Conservation (phyloP, 2,329 filamentous ascomycete species). For the Penicillium sp. region DNA sequence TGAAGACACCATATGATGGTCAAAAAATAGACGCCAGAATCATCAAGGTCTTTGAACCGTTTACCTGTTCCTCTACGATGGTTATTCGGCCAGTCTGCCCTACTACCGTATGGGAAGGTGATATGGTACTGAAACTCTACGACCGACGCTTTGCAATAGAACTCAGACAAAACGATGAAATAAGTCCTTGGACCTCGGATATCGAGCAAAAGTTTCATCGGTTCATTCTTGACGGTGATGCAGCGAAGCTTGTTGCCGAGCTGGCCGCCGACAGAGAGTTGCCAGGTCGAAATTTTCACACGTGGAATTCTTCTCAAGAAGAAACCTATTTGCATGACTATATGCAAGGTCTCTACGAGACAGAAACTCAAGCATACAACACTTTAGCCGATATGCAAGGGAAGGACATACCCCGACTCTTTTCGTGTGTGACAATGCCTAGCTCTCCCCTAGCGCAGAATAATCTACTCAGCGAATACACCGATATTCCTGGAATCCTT, state of each 20-base stretch:
- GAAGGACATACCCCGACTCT: conserved; percentile 10
- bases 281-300: not conserved
- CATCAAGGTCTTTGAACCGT: conserved; percentile 14
- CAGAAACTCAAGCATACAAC: conserved; percentile 13
- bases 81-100: conserved; percentile 7
- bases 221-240: conserved; percentile 12
- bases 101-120: conserved; percentile 1
- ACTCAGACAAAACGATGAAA: conserved; percentile 8
- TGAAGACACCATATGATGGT: conserved; percentile 4
- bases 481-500: conserved; percentile 11
- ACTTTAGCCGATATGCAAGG: conserved; percentile 18
- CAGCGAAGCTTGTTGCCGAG: conserved; percentile 3
- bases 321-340: conserved; percentile 16
- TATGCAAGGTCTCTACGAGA: conserved; percentile 9
- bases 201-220: conserved; percentile 13
- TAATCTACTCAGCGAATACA: conserved; percentile 4
- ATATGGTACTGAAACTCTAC: conserved; percentile 18
- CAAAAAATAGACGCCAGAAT: conserved; percentile 4
- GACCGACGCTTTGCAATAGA: conserved; percentile 16
- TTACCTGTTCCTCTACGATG: conserved; percentile 15
- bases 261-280: conserved; percentile 3
- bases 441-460: not conserved
- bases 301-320: conserved; percentile 10
- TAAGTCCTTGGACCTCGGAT: conserved; percentile 8
- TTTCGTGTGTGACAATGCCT: conserved; percentile 6